Percentiles rank a stretch among this genome's conserved stretches.
Evolutionary conservation across 129 eudicot genomes (phyloP).

Genomic region (Gnaphalium uliginosum): DNA sequence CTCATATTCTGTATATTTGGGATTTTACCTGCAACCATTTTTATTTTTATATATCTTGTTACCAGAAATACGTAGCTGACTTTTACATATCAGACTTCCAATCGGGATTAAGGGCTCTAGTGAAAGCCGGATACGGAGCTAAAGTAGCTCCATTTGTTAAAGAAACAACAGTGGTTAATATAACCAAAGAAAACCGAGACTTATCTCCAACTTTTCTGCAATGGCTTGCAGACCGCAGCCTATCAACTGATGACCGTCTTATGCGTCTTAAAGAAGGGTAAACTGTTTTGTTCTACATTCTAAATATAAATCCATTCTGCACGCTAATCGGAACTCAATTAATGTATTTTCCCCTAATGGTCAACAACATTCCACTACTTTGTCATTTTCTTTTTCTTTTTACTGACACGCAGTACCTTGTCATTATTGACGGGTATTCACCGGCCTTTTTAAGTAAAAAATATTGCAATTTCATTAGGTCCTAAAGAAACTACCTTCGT

Average conservation of each 20-base stretch:
- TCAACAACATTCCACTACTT: not conserved
- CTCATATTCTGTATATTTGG: not conserved
- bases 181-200: conserved; percentile 57
- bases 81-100: conserved; percentile 85
- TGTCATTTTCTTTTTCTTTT: too few species aligned
- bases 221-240: conserved; percentile 79
- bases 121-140: conserved; percentile 87
- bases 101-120: conserved; percentile 84
- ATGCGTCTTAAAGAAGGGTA: conserved; percentile 91
- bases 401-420: too few species aligned
- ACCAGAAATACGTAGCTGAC: conserved; percentile 79
- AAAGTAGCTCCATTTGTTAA: conserved; percentile 79
- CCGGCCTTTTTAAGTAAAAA: too few species aligned
- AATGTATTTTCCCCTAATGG: conserved; percentile 1
- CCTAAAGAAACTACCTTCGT: too few species aligned
- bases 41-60: not conserved
- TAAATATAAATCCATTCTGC: not conserved
- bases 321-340: not conserved
- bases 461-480: too few species aligned
- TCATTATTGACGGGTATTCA: not conserved
- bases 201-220: conserved; percentile 63
- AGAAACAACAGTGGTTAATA: conserved; percentile 56
- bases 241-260: conserved; percentile 75
- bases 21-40: not conserved
- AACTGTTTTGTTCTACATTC: conserved; percentile 6